Conservation (phyloP, 2,329 filamentous ascomycete genomes). For the Xylaria arbuscula region DNA sequence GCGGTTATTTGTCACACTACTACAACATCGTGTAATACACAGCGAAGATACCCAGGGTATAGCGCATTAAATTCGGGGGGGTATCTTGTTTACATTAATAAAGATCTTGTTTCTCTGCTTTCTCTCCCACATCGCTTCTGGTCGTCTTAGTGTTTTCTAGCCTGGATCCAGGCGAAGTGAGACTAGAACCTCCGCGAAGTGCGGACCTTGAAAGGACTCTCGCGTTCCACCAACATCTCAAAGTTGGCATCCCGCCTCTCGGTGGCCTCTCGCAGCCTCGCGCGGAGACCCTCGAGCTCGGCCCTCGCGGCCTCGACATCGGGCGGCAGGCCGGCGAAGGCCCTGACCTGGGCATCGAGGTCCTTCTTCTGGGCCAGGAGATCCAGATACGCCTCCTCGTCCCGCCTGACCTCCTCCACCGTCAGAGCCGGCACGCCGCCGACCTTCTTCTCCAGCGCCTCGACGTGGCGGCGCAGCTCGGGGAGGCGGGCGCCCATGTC, state of each 20-base stretch:
- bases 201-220: slow-evolving; percentile 62
- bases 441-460: slow-evolving; percentile 54
- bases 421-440: slow-evolving; percentile 50
- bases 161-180: neutral
- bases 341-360: slow-evolving; percentile 70
- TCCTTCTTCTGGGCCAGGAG: slow-evolving; percentile 68
- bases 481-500: slow-evolving; percentile 72
- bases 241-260: slow-evolving; percentile 78
- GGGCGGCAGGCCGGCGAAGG: slow-evolving; percentile 78
- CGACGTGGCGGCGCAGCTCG: slow-evolving; percentile 70
- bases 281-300: slow-evolving; percentile 75
- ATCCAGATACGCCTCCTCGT: slow-evolving; percentile 68
- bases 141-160: neutral
- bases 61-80: slow-evolving; percentile 31
- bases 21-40: slow-evolving; percentile 30
- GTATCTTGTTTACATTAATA: slow-evolving; percentile 36
- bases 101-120: neutral
- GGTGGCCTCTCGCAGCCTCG: slow-evolving; percentile 70
- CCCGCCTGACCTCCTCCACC: slow-evolving; percentile 67
- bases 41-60: slow-evolving; percentile 39
- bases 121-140: neutral
- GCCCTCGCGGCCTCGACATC: slow-evolving; percentile 74
- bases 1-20: slow-evolving; percentile 20
- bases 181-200: slow-evolving; percentile 42
- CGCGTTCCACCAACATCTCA: slow-evolving; percentile 74